These are phyloP conservation scores for Metarhizium sp. DNA, from an alignment of 2,329 filamentous ascomycete genomes.

Conservation along the genomic window DNA sequence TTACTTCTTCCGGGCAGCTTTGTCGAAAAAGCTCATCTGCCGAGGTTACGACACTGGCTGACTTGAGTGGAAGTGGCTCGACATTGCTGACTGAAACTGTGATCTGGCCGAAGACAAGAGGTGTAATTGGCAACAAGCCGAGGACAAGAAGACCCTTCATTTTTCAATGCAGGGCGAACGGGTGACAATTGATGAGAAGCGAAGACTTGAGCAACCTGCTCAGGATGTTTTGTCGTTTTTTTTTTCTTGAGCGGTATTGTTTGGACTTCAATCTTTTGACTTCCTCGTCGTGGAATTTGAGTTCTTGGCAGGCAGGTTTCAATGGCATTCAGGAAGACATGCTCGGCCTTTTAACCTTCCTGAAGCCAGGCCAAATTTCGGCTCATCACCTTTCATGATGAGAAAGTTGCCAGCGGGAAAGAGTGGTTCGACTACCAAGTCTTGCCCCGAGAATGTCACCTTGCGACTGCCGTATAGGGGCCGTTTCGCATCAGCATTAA, in stretches of 20 bases:
- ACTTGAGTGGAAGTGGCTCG: constrained; percentile 16
- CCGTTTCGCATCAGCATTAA: neutral
- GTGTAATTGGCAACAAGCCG: constrained; percentile 4
- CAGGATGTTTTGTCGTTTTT: neutral
- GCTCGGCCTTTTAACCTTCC: neutral
- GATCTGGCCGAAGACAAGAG: constrained; percentile 6
- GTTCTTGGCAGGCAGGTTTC: neutral
- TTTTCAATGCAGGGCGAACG: neutral
- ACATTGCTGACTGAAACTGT: constrained; percentile 18
- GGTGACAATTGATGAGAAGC: neutral
- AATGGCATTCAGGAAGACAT: neutral
- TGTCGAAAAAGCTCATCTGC: constrained; percentile 18
- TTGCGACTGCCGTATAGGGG: neutral
- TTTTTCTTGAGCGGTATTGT: neutral
- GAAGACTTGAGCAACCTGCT: neutral
- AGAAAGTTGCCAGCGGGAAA: neutral
- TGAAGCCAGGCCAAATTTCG: neutral
- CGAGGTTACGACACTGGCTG: constrained; percentile 14
- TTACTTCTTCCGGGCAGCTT: constrained; percentile 25
- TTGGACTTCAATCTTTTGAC: neutral
- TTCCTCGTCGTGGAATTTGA: neutral
- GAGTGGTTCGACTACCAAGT: neutral
- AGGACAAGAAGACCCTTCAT: constrained; percentile 1
- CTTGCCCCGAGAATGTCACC: neutral
- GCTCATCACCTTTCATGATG: neutral